Base-by-base conservation (phyloP, 345 rosid genomes). In the Linum usitatissimum region DNA sequence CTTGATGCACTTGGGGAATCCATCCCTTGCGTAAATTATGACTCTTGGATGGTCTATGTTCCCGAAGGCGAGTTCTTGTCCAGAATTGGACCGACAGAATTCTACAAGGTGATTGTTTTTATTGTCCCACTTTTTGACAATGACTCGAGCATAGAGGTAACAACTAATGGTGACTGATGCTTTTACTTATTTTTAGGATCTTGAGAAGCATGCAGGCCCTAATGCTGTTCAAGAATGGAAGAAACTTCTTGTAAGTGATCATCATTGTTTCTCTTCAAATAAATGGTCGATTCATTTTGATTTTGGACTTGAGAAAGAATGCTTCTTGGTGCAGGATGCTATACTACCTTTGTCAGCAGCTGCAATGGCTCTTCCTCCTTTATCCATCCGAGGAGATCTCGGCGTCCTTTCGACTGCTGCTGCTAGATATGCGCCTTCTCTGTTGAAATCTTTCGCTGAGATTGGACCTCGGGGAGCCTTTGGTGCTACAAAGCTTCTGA, bases 21-120 rank as follows among this genome's bases (percentile, higher is more conserved):
- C 7, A 66, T 88, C 80, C 89, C 93, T 4, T 92, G 93, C 72
- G 79, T 54, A 30, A 86, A 73, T 2, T 91, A 91, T 70, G 98
- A 91, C 71, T 91, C 98, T 66, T 91, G 96, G 98, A 91, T 78
- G 96, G 98, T 91, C 28, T 88, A 85, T 69, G 66, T 92, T 64
- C 98, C 96, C 23, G 98, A 91, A 78, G 98, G 87, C 6, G 95
- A 91, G 48, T 86, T 91, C 79, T 78, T 88, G 73, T 91, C 98
- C 3, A 86, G 76, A 59, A 92, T 92, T 34, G 96, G 98, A 30
- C 95, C 96, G 28, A 85, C 96, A 1, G 95, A 88, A 65, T 88
- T 88, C 77, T 89, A 73, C 71, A 88, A 92, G 98, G 98, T 92
- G 64, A 62, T 48, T 55, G 66, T 42, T 49, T 20, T 28, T 63